A percentile compares a stretch with the other conserved stretches of the same genome.
Evolutionary conservation across 1,284 basidiomycete species (phyloP).

Genomic region (Cryptococcus wingfieldii): DNA sequence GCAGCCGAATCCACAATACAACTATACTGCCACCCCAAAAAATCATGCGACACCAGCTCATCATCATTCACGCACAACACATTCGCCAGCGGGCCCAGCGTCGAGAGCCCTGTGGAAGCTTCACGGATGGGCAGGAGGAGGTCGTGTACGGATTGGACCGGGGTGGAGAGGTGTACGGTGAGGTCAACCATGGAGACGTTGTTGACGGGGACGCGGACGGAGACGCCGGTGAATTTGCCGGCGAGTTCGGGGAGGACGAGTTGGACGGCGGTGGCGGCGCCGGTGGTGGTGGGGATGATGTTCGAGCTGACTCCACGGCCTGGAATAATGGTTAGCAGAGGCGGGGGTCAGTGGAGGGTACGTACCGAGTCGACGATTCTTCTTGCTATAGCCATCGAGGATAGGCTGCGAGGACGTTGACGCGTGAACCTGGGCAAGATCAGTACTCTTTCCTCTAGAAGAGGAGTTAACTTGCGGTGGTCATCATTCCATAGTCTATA

Average conservation of each 20-base stretch:
- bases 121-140: constrained; percentile 43
- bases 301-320: constrained; percentile 17
- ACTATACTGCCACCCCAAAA: constrained; percentile 37
- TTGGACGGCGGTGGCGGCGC: constrained; percentile 48
- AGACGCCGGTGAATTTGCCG: constrained; percentile 50
- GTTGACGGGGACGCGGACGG: constrained; percentile 49
- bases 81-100: constrained; percentile 13
- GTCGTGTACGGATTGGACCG: constrained; percentile 42
- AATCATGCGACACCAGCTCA: constrained; percentile 50
- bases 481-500: constrained; percentile 50
- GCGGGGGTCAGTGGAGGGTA: background rate
- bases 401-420: constrained; percentile 48
- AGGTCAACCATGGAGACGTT: constrained; percentile 51
- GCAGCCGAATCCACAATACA: constrained; percentile 47
- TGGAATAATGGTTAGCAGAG: background rate
- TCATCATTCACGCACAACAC: constrained; percentile 47
- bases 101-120: constrained; percentile 25
- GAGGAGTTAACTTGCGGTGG: constrained; percentile 24
- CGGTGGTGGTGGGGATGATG: constrained; percentile 49
- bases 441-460: background rate
- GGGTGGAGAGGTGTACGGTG: constrained; percentile 43
- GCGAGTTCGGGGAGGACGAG: constrained; percentile 49
- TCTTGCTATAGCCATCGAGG: constrained; percentile 48
- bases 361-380: constrained; percentile 45
- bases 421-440: constrained; percentile 37